Evolutionary conservation across 2,329 filamentous ascomycete genomes (phyloP), one percentile per base, ranked within the genome.

Genomic region (Colletotrichum acutatum): DNA sequence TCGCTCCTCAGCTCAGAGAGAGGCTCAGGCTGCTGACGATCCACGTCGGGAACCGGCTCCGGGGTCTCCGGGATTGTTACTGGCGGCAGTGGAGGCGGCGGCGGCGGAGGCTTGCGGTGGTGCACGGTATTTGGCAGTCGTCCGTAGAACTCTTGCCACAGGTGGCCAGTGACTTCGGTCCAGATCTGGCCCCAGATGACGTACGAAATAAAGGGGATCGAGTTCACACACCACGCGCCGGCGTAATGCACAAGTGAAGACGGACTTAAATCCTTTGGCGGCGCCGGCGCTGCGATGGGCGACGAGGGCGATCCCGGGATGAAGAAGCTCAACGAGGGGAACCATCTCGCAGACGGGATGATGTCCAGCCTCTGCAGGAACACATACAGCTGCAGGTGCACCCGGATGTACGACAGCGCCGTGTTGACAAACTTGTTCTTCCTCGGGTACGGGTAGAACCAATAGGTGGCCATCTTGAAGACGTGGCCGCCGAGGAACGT

Each of bases 221-320:
- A 74, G 32, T 84, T 86, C 3, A 88, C 72, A 12, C 82, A 80
- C 5, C 84, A 74, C 1, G 81, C 79, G 3, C 84, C 84, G 0
- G 82, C 22, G 87, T 88, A 91, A 28, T 77, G 75, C 2, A 82
- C 68, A 5, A 90, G 56, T 16, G 84, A 84, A 5, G 79, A 74
- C 4, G 78, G 67, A 11, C 79, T 83, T 22, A 87, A 77, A 3
- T 83, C 82, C 4, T 80, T 74, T 0, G 84, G 83, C 0, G 83
- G 79, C 2, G 86, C 84, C 2, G 87, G 88, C 0, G 86, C 79
- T 1, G 82, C 78, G 32, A 90, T 86, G 0, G 87, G 88, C 0
- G 89, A 90, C 14, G 84, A 79, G 8, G 81, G 76, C 14, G 87
- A 86, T 60, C 90, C 90, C 0, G 89, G 89, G 22, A 91, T 77